Conservation (phyloP, 2,329 filamentous ascomycete genomes). For the Xylaria sp. region DNA sequence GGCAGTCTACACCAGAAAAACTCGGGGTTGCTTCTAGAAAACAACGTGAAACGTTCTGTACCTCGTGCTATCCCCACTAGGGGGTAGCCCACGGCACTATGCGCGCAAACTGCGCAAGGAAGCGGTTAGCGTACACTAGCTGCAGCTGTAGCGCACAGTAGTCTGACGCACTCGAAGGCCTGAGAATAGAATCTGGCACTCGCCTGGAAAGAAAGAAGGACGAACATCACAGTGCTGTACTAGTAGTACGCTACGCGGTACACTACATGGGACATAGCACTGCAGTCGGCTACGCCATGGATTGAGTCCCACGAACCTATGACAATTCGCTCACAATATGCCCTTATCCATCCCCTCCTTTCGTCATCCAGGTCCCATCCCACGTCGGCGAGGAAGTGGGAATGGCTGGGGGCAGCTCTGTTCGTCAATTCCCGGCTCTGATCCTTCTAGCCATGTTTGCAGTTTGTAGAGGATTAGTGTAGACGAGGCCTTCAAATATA, state of each 20-base stretch:
- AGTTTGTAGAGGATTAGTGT: not conserved
- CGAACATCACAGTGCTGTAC: not conserved
- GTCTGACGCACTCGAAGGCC: not conserved
- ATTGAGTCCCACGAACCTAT: constrained; percentile 6
- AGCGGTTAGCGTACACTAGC: constrained; percentile 4
- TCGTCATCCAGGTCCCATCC: constrained; percentile 27
- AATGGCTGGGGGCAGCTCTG: constrained; percentile 15
- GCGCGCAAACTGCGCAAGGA: constrained; percentile 7
- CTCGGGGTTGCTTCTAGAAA: constrained; percentile 34
- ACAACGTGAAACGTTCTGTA: constrained; percentile 31
- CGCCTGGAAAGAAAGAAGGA: not conserved
- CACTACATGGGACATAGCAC: not conserved
- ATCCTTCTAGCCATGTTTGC: constrained; percentile 15
- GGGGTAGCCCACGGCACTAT: constrained; percentile 5
- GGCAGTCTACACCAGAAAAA: not conserved
- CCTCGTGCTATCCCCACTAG: constrained; percentile 19
- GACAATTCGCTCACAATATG: constrained; percentile 18
- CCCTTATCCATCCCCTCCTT: not conserved
- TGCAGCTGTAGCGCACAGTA: constrained; percentile 11
- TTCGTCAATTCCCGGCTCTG: constrained; percentile 21
- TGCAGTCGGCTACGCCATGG: not conserved
- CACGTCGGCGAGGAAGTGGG: constrained; percentile 19
- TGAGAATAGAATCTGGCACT: not conserved
- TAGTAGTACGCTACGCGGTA: not conserved
- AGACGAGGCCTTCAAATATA: not conserved